Percentiles rank a stretch among this genome's conserved stretches.
These are phyloP conservation scores for Umbelopsis sp. DNA, from an alignment of 371 early-diverging fungal species.

Conservation along the genomic window DNA sequence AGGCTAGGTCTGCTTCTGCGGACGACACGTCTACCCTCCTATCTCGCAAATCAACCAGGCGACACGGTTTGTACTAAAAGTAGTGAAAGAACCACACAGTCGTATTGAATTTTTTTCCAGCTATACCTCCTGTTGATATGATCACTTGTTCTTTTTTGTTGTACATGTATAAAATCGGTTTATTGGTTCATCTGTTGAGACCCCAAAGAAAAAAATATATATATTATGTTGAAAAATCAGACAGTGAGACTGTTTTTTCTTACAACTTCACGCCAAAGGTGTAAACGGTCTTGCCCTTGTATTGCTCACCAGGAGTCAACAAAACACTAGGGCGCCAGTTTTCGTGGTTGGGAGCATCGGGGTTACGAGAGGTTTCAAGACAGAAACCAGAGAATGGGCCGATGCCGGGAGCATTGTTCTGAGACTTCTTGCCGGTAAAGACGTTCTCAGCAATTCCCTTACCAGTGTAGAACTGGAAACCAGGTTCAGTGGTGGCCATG, in stretches of 20 bases:
- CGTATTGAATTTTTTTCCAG: no score
- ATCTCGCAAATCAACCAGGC: neutral
- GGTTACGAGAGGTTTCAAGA: conserved; percentile 68
- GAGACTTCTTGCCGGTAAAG: conserved; percentile 47
- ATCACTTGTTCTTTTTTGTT: neutral
- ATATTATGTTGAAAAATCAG: neutral
- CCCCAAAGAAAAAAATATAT: no score
- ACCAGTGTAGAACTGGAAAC: conserved; percentile 79
- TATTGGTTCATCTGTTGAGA: no score
- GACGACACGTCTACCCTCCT: no score
- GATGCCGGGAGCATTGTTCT: conserved; percentile 28
- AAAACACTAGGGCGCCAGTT: conserved; percentile 53
- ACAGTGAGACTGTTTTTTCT: neutral
- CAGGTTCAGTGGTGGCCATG: conserved; percentile 67
- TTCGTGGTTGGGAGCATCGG: conserved; percentile 71
- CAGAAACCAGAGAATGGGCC: conserved; percentile 63
- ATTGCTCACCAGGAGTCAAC: conserved; percentile 51
- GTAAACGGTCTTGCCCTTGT: conserved; percentile 52
- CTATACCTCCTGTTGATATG: no score
- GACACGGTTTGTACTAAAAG: neutral
- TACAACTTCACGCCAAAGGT: conserved; percentile 38
- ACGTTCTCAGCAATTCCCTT: conserved; percentile 51
- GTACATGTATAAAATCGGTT: no score
- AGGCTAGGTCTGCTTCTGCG: no score
- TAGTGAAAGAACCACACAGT: neutral